A percentile compares a stretch with the other conserved stretches of the same genome.
phyloP scores from a whole-genome alignment of 768 basidiomycete species.

The Tricholoma bakamatsutake region DNA sequence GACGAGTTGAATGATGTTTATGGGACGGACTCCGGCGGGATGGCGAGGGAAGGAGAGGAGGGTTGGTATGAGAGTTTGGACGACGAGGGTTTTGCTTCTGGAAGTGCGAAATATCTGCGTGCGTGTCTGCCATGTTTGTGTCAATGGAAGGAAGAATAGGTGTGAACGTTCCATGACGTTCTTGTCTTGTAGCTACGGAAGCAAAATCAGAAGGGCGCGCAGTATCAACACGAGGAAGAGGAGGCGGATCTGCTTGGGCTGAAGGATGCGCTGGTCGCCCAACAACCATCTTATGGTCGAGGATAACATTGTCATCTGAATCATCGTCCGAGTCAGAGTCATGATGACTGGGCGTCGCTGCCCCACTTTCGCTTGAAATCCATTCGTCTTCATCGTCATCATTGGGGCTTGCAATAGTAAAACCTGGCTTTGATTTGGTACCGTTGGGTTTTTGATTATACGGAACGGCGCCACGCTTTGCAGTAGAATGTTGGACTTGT shows the following conservation, averaged over 20 bases:
- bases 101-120: constrained; percentile 6
- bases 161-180: constrained; percentile 6
- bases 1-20: constrained; percentile 46
- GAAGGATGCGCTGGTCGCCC: constrained; percentile 8
- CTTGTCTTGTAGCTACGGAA: constrained; percentile 4
- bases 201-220: constrained; percentile 31
- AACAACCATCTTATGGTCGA: constrained; percentile 16
- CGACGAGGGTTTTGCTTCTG: constrained; percentile 3
- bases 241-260: constrained; percentile 6
- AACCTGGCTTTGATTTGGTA: constrained; percentile 42
- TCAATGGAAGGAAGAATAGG: constrained; percentile 14
- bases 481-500: constrained; percentile 19
- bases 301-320: constrained; percentile 26
- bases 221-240: constrained; percentile 29
- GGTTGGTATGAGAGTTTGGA: not conserved
- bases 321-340: constrained; percentile 41
- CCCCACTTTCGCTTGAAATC: constrained; percentile 76
- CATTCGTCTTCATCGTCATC: constrained; percentile 64
- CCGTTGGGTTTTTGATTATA: constrained; percentile 22
- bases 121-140: constrained; percentile 9
- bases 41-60: constrained; percentile 13
- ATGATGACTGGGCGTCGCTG: constrained; percentile 53
- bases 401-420: constrained; percentile 49
- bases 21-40: constrained; percentile 20
- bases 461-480: constrained; percentile 17